Percentiles rank a stretch among this genome's conserved stretches.
phyloP scores from a whole-genome alignment of 2,329 filamentous ascomycete species.

The Colletotrichum sp. region DNA sequence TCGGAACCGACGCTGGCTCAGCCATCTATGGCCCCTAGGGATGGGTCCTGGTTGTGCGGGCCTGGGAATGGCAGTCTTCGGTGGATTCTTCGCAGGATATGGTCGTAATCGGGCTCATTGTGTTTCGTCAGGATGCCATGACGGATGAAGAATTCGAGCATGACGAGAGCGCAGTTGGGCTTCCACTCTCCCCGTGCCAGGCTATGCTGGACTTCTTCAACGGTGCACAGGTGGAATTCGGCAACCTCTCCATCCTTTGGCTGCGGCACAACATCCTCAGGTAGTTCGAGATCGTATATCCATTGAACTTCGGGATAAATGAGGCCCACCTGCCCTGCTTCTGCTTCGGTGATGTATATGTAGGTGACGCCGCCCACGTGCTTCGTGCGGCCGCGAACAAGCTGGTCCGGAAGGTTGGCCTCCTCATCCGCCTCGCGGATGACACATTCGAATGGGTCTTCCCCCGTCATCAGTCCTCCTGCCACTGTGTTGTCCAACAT shows the following conservation, averaged over 20 bases:
- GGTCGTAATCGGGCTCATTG: constrained; percentile 79
- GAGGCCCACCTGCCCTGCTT: constrained; percentile 81
- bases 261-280: constrained; percentile 68
- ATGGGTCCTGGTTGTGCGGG: constrained; percentile 48
- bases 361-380: constrained; percentile 80
- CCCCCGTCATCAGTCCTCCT: constrained; percentile 78
- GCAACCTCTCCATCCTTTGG: constrained; percentile 92
- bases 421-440: constrained; percentile 90
- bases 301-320: constrained; percentile 93
- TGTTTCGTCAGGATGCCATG: constrained; percentile 80
- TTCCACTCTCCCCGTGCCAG: constrained; percentile 82
- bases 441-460: constrained; percentile 80
- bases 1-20: not conserved
- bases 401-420: constrained; percentile 74
- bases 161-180: constrained; percentile 84
- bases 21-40: not conserved
- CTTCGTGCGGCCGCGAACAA: constrained; percentile 67
- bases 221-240: constrained; percentile 77
- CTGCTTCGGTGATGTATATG: constrained; percentile 78
- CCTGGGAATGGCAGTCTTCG: constrained; percentile 82
- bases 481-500: constrained; percentile 97
- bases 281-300: constrained; percentile 86
- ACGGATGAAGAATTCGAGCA: constrained; percentile 89
- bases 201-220: constrained; percentile 76
- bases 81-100: constrained; percentile 79